A percentile compares a stretch with the other conserved stretches of the same genome.
Conservation (phyloP, 306 rosid species). For the Medicago lupulina region DNA sequence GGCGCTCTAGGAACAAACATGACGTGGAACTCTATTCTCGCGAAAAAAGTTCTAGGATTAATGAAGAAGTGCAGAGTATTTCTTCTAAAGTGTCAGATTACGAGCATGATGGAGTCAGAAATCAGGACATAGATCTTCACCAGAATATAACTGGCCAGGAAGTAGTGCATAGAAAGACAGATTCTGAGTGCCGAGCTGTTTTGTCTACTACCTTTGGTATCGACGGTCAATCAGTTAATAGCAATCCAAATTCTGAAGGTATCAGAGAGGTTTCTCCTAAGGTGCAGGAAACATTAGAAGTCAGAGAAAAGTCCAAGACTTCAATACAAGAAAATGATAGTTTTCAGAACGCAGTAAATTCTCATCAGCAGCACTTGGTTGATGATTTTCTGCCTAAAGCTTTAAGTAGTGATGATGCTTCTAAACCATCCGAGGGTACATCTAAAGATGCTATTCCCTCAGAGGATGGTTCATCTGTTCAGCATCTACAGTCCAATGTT, state of each 20-base stretch:
- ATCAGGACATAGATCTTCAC: constrained; percentile 48
- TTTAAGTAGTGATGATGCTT: constrained; percentile 41
- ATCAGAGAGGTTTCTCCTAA: constrained; percentile 48
- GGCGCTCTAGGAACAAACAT: constrained; percentile 61
- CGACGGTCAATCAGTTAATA: constrained; percentile 40
- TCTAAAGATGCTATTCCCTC: constrained; percentile 31
- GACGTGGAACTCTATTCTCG: constrained; percentile 51
- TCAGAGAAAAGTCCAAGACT: constrained; percentile 44
- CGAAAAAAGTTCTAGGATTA: constrained; percentile 47
- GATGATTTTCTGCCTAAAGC: constrained; percentile 48
- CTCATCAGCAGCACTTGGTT: constrained; percentile 48
- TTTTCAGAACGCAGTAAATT: constrained; percentile 38
- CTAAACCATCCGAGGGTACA: constrained; percentile 28
- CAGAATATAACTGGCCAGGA: constrained; percentile 50
- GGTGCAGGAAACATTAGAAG: constrained; percentile 42
- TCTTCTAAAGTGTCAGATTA: constrained; percentile 48
- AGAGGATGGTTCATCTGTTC: constrained; percentile 44
- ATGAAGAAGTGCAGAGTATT: constrained; percentile 44
- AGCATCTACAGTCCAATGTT: constrained; percentile 47
- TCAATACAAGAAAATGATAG: constrained; percentile 44
- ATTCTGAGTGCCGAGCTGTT: constrained; percentile 39
- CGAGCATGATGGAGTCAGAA: constrained; percentile 51
- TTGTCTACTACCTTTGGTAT: constrained; percentile 41
- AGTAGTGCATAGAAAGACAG: constrained; percentile 50
- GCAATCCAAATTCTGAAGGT: constrained; percentile 45